phyloP scores from a whole-genome alignment of 352 stramenopile genomes.

The Pythium pyrilobum region DNA sequence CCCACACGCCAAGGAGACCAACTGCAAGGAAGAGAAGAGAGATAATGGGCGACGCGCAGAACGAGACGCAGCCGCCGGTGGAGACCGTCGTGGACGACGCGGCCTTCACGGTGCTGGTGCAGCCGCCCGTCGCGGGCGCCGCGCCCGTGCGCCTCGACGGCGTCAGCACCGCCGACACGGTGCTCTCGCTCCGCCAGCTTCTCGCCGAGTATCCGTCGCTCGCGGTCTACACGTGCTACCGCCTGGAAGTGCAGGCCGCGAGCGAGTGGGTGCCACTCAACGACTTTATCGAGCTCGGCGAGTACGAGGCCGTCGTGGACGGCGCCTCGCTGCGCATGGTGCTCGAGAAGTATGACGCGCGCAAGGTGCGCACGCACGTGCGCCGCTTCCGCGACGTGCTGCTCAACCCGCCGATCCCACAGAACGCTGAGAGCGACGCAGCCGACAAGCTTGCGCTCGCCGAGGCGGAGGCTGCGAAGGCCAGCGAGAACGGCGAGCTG shows the following conservation, averaged over 20 bases:
- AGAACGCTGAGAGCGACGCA: slow-evolving; percentile 17
- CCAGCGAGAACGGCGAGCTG: slow-evolving; percentile 19
- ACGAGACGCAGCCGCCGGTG: slow-evolving; percentile 13
- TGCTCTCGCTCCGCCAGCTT: slow-evolving; percentile 78
- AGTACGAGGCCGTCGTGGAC: slow-evolving; percentile 72
- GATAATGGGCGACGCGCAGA: slow-evolving; percentile 23
- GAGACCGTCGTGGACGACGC: slow-evolving; percentile 32
- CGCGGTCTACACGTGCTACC: slow-evolving; percentile 85
- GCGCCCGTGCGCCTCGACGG: slow-evolving; percentile 55
- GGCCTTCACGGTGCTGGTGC: slow-evolving; percentile 51
- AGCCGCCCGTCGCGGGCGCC: slow-evolving; percentile 25
- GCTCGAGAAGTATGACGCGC: slow-evolving; percentile 83
- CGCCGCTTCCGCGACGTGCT: slow-evolving; percentile 80
- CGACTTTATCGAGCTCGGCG: slow-evolving; percentile 81
- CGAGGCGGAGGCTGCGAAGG: slow-evolving; percentile 15
- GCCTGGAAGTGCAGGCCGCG: slow-evolving; percentile 46
- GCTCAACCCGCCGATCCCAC: slow-evolving; percentile 78
- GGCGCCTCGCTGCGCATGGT: slow-evolving; percentile 69
- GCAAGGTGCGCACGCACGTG: slow-evolving; percentile 79
- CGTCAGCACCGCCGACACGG: slow-evolving; percentile 69
- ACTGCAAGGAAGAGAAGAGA: too few species aligned
- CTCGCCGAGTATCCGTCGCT: slow-evolving; percentile 79
- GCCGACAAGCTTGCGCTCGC: slow-evolving; percentile 11
- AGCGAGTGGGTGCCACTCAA: slow-evolving; percentile 52
- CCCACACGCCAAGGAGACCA: too few species aligned